phyloP scores from a whole-genome alignment of 2,329 filamentous ascomycete genomes.

The Talaromyces sp. region DNA sequence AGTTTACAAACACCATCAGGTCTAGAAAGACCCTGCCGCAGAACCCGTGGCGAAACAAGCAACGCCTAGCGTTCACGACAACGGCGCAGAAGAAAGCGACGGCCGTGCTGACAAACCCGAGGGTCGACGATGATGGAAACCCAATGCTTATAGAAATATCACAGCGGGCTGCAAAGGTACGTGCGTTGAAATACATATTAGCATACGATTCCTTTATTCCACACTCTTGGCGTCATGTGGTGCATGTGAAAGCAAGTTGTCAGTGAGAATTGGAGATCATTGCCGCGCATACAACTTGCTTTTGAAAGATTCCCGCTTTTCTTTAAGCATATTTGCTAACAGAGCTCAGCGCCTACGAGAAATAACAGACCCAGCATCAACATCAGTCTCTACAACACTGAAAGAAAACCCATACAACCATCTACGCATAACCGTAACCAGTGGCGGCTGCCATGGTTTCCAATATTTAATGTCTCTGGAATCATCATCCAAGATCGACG shows the following conservation, averaged over 20 bases:
- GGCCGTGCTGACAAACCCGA: conserved; percentile 59
- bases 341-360: conserved; percentile 58
- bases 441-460: conserved; percentile 94
- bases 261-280: not conserved
- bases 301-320: not conserved
- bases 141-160: conserved; percentile 80
- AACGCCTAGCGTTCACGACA: conserved; percentile 30
- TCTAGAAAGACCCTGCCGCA: not conserved
- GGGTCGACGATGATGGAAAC: conserved; percentile 76
- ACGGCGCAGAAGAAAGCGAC: conserved; percentile 25
- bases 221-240: not conserved
- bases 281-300: not conserved
- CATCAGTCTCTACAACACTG: conserved; percentile 26
- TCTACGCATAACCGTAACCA: conserved; percentile 86
- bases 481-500: conserved; percentile 47
- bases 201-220: not conserved
- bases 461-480: conserved; percentile 93
- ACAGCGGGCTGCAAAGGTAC: conserved; percentile 70
- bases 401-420: conserved; percentile 68
- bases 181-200: conserved; percentile 15
- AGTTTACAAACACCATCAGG: not conserved
- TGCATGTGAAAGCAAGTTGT: not conserved
- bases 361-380: conserved; percentile 56
- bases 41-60: not conserved
- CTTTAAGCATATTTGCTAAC: not conserved